phyloP scores from a whole-genome alignment of 495 filamentous ascomycete genomes.

The Alectoria sarmentosa region DNA sequence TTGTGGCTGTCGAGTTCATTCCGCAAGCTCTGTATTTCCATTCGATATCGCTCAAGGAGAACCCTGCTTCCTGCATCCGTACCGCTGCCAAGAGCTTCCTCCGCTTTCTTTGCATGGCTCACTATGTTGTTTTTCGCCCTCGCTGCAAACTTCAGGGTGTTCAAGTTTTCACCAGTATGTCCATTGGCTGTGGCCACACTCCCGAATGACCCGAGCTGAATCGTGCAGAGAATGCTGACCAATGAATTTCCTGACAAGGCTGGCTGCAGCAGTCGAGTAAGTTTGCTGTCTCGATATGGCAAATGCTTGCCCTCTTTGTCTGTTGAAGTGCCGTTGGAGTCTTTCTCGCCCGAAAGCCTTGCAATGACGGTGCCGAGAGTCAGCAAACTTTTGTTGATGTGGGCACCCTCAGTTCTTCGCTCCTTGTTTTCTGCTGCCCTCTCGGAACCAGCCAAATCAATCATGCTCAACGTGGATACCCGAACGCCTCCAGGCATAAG shows the following conservation, averaged over 20 bases:
- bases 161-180: conserved; percentile 82
- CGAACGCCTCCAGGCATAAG: conserved; percentile 84
- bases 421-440: conserved; percentile 94
- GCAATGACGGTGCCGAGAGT: conserved; percentile 95
- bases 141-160: conserved; percentile 94
- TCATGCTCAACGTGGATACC: conserved; percentile 89
- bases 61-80: conserved; percentile 60
- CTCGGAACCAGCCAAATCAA: conserved; percentile 94
- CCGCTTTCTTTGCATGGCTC: conserved; percentile 91
- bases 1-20: conserved; percentile 72
- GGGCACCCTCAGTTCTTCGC: conserved; percentile 85
- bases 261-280: conserved; percentile 86
- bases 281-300: conserved; percentile 94
- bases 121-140: conserved; percentile 97
- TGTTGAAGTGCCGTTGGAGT: conserved; percentile 64
- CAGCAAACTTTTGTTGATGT: conserved; percentile 96
- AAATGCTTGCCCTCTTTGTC: conserved; percentile 85
- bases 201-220: conserved; percentile 66
- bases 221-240: conserved; percentile 94
- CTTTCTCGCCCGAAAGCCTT: conserved; percentile 74
- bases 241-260: conserved; percentile 90
- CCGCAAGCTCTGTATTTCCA: conserved; percentile 83
- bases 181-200: conserved; percentile 53
- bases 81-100: conserved; percentile 72
- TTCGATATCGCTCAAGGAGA: conserved; percentile 83